phyloP scores from a whole-genome alignment of 2,329 filamentous ascomycete species.

The Colletotrichum graminicola region DNA sequence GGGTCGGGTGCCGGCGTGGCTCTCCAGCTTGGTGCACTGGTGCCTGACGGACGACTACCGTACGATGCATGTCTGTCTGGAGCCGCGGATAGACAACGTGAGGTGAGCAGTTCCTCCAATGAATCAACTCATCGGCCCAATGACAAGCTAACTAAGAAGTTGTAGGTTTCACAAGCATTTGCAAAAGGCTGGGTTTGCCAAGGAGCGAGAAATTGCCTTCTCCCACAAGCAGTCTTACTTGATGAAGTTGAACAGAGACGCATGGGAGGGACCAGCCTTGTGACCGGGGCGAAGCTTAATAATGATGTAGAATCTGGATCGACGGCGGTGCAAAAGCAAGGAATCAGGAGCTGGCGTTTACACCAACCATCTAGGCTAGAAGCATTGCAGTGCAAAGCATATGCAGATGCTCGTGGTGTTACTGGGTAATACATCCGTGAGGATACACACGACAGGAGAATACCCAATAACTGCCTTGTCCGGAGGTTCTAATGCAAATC shows the following conservation, averaged over 20 bases:
- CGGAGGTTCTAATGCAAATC: neutral
- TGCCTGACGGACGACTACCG: conserved; percentile 81
- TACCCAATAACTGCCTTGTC: neutral
- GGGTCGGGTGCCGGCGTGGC: conserved; percentile 84
- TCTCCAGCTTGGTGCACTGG: conserved; percentile 89
- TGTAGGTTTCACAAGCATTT: conserved; percentile 68
- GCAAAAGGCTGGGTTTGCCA: conserved; percentile 81
- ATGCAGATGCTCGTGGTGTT: neutral
- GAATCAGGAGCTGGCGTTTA: neutral
- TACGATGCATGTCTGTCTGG: conserved; percentile 85
- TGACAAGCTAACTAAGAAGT: neutral
- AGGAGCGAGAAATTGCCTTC: conserved; percentile 87
- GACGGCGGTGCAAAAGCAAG: no score
- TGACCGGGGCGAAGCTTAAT: conserved; percentile 49
- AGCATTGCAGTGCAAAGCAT: neutral
- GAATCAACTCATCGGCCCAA: neutral
- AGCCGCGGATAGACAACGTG: conserved; percentile 90
- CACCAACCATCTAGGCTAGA: neutral
- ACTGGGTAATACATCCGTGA: neutral
- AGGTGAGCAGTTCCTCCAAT: conserved; percentile 69
- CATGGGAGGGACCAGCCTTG: conserved; percentile 78
- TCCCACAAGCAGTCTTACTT: conserved; percentile 94
- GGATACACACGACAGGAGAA: neutral
- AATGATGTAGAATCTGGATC: neutral
- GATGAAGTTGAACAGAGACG: conserved; percentile 82